phyloP scores from a whole-genome alignment of 176 grass and related monocot species.

The Avena eriantha region DNA sequence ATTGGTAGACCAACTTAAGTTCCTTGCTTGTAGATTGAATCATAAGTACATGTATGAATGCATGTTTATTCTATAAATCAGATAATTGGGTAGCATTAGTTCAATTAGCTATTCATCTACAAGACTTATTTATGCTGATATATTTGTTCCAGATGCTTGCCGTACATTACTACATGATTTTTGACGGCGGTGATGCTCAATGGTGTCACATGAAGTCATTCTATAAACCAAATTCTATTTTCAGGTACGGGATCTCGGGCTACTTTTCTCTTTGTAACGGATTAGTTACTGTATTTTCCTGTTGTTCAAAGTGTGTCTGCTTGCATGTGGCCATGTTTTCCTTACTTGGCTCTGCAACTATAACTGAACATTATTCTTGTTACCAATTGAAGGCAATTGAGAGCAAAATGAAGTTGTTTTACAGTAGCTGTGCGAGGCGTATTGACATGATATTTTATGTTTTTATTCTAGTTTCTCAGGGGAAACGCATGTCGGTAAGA shows the following conservation, averaged over 20 bases:
- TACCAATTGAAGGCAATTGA: not conserved
- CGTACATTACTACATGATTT: slow-evolving; percentile 79
- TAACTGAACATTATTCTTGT: not conserved
- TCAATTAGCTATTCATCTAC: slow-evolving; percentile 5
- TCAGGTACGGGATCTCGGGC: slow-evolving; percentile 50
- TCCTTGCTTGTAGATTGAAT: slow-evolving; percentile 16
- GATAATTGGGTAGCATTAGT: not conserved
- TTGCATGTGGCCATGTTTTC: slow-evolving; percentile 27
- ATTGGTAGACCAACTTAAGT: not conserved
- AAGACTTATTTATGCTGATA: slow-evolving; percentile 11
- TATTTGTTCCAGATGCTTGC: slow-evolving; percentile 59
- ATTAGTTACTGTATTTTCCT: not conserved
- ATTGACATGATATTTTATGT: slow-evolving; percentile 33
- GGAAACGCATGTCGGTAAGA: slow-evolving; percentile 43
- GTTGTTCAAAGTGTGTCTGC: not conserved
- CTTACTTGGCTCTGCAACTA: not conserved
- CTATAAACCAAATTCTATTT: slow-evolving; percentile 61
- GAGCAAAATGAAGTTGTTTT: not conserved
- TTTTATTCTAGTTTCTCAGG: slow-evolving; percentile 61
- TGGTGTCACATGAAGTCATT: slow-evolving; percentile 70
- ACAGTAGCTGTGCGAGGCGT: not conserved
- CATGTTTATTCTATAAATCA: slow-evolving; percentile 20
- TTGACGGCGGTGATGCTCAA: slow-evolving; percentile 57
- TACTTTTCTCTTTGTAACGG: not conserved
- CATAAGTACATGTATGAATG: slow-evolving; percentile 4